These are phyloP conservation scores for Dothiorella sarmentorum DNA, from an alignment of 2,329 filamentous ascomycete species.

Conservation along the genomic window DNA sequence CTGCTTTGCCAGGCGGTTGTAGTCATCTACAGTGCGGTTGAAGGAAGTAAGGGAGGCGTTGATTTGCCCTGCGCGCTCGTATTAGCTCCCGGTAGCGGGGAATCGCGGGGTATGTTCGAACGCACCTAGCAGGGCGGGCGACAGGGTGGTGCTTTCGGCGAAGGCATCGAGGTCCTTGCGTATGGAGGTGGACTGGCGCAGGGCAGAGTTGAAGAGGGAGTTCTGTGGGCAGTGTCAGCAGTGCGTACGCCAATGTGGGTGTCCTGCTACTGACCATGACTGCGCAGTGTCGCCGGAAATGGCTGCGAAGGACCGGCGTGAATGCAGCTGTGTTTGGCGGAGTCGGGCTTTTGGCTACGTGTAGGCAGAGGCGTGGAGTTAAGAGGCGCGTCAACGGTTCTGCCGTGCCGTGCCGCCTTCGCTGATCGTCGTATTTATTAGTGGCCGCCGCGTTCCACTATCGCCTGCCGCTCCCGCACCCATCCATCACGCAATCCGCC, in stretches of 20 bases:
- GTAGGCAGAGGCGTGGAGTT: conserved; percentile 11
- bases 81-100: not conserved
- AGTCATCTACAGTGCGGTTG: conserved; percentile 87
- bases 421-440: not conserved
- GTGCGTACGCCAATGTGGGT: not conserved
- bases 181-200: conserved; percentile 79
- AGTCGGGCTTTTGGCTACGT: conserved; percentile 3
- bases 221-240: conserved; percentile 53
- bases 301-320: not conserved
- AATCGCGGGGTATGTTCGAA: no score
- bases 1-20: conserved; percentile 77
- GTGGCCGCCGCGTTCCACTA: not conserved
- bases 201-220: conserved; percentile 77
- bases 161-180: conserved; percentile 72
- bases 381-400: not conserved
- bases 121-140: conserved; percentile 59
- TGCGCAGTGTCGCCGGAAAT: not conserved
- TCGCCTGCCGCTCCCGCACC: not conserved
- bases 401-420: not conserved
- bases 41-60: conserved; percentile 65
- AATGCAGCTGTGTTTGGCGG: not conserved
- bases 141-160: conserved; percentile 56
- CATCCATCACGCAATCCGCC: not conserved
- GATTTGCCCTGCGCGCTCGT: conserved; percentile 2
- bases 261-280: conserved; percentile 5